Base-by-base conservation (phyloP, 2,329 filamentous ascomycete genomes). In the Epichloe coenophiala region DNA sequence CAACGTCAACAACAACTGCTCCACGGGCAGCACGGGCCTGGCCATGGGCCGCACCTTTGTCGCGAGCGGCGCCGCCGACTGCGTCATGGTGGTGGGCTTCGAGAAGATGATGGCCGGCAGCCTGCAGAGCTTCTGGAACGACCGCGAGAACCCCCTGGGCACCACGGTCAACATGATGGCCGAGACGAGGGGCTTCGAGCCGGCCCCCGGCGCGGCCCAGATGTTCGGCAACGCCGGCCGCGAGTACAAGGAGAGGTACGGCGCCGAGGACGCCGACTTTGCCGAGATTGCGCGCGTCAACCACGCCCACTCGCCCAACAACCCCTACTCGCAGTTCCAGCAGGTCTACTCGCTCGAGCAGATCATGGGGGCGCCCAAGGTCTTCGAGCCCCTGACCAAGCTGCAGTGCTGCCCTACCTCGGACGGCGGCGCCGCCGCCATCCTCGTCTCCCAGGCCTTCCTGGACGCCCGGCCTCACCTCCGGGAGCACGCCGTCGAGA, bases 1-100 rank as follows among this genome's bases (percentile, higher is more conserved):
- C 76, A 97, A 97, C 63, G 88, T 95, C 63, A 97, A 96, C 78
- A 97, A 97, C 77, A 96, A 96, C 74, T 97, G 91, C 76, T 88
- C 87, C 4, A 97, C 91, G 0, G 93, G 91, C n/a, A 89, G 84
- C 4, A 95, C 91, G 0, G 93, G 91, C 8, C 72, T 97, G 52
- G 83, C 83, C 63, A 84, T 97, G 77, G 93, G 78, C 2, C 76
- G 89, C 36, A 88, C 83, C 49, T 76, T 94, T 65, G 83, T 96
- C 59, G 76, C 81, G 6, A 77, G 86, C 59, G 90, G 90, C 36
- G 86, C 80, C 13, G 86, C 88, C 1, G 87, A 95, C 68, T 95
- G 88, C 64, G 81, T 95, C 19, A 72, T 97, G 54, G 90, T 97
- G 1, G 81, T 97, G 19, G 93, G 91, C 4, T 97, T 97, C 61